Percentiles rank a stretch among this genome's conserved stretches.
phyloP scores from a whole-genome alignment of 2,329 filamentous ascomycete genomes.

The Colletotrichum spaethianum region DNA sequence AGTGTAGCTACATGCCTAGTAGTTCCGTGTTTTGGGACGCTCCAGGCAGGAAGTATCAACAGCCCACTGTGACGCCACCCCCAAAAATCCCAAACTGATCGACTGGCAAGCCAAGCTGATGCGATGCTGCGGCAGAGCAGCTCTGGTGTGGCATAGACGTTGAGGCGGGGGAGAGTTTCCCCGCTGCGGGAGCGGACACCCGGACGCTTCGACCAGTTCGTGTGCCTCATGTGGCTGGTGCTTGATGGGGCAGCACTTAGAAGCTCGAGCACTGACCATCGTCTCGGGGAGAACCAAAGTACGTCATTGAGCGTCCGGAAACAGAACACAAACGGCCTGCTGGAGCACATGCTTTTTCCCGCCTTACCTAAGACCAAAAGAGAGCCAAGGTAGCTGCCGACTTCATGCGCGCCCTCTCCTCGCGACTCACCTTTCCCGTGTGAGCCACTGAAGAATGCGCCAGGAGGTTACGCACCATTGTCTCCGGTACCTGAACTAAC shows the following conservation, averaged over 20 bases:
- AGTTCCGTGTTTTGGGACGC: background rate
- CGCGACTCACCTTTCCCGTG: background rate
- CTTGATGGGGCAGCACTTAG: background rate
- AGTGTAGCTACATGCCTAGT: background rate
- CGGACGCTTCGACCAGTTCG: background rate
- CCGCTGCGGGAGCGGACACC: background rate
- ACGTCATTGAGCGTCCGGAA: conserved; percentile 3
- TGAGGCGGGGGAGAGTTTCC: background rate
- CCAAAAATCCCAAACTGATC: background rate
- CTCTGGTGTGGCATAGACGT: background rate
- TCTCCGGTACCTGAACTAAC: conserved; percentile 12
- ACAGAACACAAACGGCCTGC: background rate
- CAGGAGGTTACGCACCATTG: background rate
- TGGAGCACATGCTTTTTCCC: conserved; percentile 1
- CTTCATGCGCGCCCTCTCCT: background rate
- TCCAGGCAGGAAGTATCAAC: background rate
- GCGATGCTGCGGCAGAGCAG: background rate
- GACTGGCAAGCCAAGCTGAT: background rate
- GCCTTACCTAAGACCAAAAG: background rate
- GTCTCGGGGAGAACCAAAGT: background rate
- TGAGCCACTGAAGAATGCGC: background rate
- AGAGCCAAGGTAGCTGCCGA: background rate
- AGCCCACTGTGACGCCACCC: background rate
- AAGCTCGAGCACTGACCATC: background rate
- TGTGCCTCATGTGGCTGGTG: conserved; percentile 13